phyloP scores from a whole-genome alignment of 2,329 filamentous ascomycete species.

The Pyrenophora teres region DNA sequence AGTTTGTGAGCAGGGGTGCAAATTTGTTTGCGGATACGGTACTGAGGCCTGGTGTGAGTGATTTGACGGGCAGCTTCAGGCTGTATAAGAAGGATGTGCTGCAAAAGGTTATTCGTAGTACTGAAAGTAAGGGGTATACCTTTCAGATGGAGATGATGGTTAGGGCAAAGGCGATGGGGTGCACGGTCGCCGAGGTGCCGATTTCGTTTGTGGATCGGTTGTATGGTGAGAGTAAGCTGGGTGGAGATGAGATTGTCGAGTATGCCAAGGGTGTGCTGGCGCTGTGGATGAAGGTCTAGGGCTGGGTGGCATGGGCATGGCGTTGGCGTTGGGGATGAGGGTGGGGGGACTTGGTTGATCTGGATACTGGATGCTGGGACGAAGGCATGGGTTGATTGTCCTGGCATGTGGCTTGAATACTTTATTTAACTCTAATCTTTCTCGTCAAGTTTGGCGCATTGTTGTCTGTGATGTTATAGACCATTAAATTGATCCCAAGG shows the following conservation, averaged over 20 bases:
- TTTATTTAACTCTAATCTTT: background rate
- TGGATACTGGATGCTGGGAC: no score
- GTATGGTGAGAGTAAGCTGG: constrained; percentile 94
- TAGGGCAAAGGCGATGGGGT: constrained; percentile 93
- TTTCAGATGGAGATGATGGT: constrained; percentile 99
- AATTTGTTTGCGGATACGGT: constrained; percentile 97
- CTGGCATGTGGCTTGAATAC: background rate
- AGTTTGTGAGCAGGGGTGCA: constrained; percentile 79
- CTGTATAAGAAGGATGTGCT: constrained; percentile 91
- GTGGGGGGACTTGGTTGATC: no score
- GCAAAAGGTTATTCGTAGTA: constrained; percentile 86
- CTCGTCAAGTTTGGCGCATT: constrained; percentile 9
- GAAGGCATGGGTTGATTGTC: background rate
- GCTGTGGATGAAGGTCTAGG: constrained; percentile 56
- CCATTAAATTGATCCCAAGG: no score
- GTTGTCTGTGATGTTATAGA: no score
- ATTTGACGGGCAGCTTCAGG: constrained; percentile 92
- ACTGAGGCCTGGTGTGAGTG: constrained; percentile 88
- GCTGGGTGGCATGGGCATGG: constrained; percentile 20
- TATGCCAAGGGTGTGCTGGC: constrained; percentile 73
- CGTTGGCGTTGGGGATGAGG: constrained; percentile 28
- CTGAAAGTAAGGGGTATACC: constrained; percentile 94
- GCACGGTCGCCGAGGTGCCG: constrained; percentile 89
- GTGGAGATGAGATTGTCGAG: constrained; percentile 93
- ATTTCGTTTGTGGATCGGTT: constrained; percentile 91